Percentiles rank a stretch among this genome's conserved stretches.
Conservation (phyloP, 441 rosid genomes). For the Bruguiera hainesii region DNA sequence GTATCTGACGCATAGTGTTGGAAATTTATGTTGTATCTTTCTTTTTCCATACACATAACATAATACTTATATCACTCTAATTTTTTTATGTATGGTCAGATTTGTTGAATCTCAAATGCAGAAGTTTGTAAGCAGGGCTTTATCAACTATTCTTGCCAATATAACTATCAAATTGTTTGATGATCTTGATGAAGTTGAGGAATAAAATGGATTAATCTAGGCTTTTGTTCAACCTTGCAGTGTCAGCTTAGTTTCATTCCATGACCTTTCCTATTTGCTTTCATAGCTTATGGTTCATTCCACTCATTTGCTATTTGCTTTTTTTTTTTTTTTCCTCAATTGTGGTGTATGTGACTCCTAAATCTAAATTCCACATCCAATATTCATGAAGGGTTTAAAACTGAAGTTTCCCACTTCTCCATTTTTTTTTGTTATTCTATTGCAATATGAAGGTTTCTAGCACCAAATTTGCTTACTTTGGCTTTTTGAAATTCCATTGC, state of each 20-base stretch:
- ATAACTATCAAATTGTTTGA: conserved; percentile 49
- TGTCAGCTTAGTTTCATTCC: neutral
- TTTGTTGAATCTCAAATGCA: conserved; percentile 55
- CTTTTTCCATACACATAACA: too few relatives aligned
- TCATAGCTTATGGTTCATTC: neutral
- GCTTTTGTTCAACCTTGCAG: conserved; percentile 7
- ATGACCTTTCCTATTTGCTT: neutral
- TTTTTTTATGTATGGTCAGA: conserved; percentile 39
- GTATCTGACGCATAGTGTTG: too few relatives aligned
- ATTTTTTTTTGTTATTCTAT: too few relatives aligned
- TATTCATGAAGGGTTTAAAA: too few relatives aligned
- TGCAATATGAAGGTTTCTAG: too few relatives aligned
- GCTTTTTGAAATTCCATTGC: neutral
- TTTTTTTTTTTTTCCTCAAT: neutral
- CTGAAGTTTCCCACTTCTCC: too few relatives aligned
- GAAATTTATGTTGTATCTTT: too few relatives aligned
- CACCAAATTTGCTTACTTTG: neutral
- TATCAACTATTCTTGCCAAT: conserved; percentile 58
- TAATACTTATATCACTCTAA: conserved; percentile 8
- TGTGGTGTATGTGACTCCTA: too few relatives aligned
- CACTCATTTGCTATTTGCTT: neutral
- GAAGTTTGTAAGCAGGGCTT: conserved; percentile 47
- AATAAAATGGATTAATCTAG: conserved; percentile 23
- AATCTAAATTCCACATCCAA: too few relatives aligned
- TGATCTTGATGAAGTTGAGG: conserved; percentile 76